phyloP scores from a whole-genome alignment of 129 eudicot genomes.

The Logfia minima region DNA sequence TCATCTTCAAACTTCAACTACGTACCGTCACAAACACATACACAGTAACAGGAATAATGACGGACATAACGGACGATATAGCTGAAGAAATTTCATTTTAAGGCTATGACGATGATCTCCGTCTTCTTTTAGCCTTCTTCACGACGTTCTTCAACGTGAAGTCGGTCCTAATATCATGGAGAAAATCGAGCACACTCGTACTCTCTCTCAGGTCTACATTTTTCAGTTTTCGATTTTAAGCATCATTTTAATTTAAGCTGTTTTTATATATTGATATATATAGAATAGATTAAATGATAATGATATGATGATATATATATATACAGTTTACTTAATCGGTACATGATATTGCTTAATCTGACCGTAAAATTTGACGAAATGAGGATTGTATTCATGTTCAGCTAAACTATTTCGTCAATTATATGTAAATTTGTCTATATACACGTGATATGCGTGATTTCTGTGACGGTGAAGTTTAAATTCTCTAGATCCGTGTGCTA shows the following conservation, averaged over 20 bases:
- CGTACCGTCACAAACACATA: not conserved
- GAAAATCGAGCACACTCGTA: slow-evolving; percentile 64
- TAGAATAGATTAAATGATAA: not conserved
- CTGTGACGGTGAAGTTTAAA: not conserved
- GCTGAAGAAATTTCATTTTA: slow-evolving; percentile 96
- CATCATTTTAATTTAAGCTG: not conserved
- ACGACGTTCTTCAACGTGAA: slow-evolving; percentile 84
- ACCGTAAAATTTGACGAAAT: slow-evolving; percentile 15
- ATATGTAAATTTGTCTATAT: not conserved
- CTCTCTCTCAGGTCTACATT: slow-evolving; percentile 67
- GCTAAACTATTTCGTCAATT: not conserved
- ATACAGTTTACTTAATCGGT: slow-evolving; percentile 1
- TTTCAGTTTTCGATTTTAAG: not conserved
- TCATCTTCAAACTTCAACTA: not conserved
- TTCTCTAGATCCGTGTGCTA: slow-evolving; percentile 6
- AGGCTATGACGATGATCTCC: slow-evolving; percentile 82
- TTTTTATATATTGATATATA: not conserved
- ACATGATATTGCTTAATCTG: not conserved
- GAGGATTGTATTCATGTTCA: slow-evolving; percentile 2
- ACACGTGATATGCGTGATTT: slow-evolving; percentile 1
- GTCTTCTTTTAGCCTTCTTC: slow-evolving; percentile 69
- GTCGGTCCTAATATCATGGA: slow-evolving; percentile 65
- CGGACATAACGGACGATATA: slow-evolving; percentile 93
- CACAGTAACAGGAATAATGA: slow-evolving; percentile 38
- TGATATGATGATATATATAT: not conserved